These are phyloP conservation scores for Nematocida ausubeli DNA, from an alignment of 371 early-diverging fungal species.

Conservation along the genomic window DNA sequence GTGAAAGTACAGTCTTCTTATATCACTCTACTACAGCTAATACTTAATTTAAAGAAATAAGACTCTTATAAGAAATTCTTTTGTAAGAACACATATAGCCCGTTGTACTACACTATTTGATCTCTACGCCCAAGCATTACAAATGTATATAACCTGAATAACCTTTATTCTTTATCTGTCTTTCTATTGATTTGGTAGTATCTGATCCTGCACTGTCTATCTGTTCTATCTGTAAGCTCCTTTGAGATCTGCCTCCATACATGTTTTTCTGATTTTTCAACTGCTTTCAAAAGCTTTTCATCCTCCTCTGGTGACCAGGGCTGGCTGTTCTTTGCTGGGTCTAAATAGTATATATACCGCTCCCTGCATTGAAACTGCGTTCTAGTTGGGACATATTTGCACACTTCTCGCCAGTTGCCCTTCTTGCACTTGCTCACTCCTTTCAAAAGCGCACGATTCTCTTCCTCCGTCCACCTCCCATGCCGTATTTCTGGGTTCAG, in stretches of 20 bases:
- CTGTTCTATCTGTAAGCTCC: not conserved
- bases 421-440: constrained; percentile 25
- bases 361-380: constrained; percentile 55
- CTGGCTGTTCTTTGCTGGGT: constrained; percentile 22
- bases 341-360: constrained; percentile 47
- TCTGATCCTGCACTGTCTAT: constrained; percentile 37
- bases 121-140: not conserved
- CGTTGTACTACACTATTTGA: no score
- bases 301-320: constrained; percentile 43
- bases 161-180: not conserved
- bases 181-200: constrained; percentile 25
- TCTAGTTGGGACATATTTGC: constrained; percentile 24
- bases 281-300: constrained; percentile 12
- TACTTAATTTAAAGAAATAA: no score
- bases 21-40: no score
- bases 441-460: constrained; percentile 30
- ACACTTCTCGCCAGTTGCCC: constrained; percentile 50
- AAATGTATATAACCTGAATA: not conserved
- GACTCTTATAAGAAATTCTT: no score
- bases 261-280: not conserved
- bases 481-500: constrained; percentile 74
- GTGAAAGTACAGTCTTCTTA: no score
- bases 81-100: no score
- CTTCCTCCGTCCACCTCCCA: constrained; percentile 64
- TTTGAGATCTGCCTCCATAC: constrained; percentile 29